Evolutionary conservation across 2,329 filamentous ascomycete species (phyloP), one percentile per base, ranked within the genome.

Genomic region (Diplocarpon rosae): DNA sequence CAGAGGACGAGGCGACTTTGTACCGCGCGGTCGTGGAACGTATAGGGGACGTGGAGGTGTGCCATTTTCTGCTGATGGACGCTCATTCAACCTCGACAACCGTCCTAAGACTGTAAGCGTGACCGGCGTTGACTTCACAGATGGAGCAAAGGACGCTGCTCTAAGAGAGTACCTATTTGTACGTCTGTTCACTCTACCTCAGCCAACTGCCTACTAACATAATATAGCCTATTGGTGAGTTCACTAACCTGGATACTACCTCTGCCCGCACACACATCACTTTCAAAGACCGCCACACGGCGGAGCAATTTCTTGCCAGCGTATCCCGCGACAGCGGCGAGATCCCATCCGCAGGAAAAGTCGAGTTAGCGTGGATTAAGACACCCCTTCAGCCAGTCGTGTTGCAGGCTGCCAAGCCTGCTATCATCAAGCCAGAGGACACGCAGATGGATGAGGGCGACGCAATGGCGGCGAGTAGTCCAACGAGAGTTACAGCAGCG

Each of bases 91-190:
- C 14, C 69, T 92, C 16, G 85, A 92, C 57, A 88, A 89, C 60
- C 71, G 85, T 36, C 80, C 85, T 0, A 83, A 75, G 59, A 79
- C 72, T 49, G 67, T 92, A 9, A 71, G 74, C 5, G 65, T 90
- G 17, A 69, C 70, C 7, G 81, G 78, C 2, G 71, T 77, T 10
- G 78, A 79, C 62, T 78, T 81, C 57, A 77, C 78, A 3, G 69
- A 69, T 12, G 59, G 73, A 1, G 72, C 73, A 27, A 76, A 76
- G 56, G 80, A 88, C 52, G 84, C 88, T 62, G 70, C 71, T 24
- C 66, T 90, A 35, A 71, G 83, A 49, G 80, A 85, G 56, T 81
- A 83, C 62, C 72, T 90, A 16, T 69, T 86, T 51, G 79, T 83
- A 66, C 64, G 75, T 65, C 9, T 1, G 39, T 12, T 48, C 39